Conservation (phyloP, 306 rosid species). For the Hippophae rhamnoides region DNA sequence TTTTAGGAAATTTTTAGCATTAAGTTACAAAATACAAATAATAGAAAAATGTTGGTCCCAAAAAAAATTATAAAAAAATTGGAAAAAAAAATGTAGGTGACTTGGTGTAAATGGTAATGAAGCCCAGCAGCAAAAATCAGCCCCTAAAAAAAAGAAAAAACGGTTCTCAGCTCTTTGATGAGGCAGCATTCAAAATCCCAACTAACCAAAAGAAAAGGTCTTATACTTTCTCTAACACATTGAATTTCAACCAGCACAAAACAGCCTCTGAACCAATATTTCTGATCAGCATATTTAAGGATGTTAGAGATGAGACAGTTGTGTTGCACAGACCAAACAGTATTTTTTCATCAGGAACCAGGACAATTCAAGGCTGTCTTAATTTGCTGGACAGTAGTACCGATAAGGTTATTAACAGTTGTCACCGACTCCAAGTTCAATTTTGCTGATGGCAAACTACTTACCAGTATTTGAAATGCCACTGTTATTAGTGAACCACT, state of each 20-base stretch:
- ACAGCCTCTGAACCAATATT: slow-evolving; percentile 21
- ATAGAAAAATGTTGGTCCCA: neutral
- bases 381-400: slow-evolving; percentile 77
- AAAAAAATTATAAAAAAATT: neutral
- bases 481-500: slow-evolving; percentile 68
- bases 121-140: slow-evolving; percentile 32
- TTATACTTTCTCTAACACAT: slow-evolving; percentile 28
- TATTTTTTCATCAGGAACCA: slow-evolving; percentile 31
- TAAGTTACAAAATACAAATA: neutral
- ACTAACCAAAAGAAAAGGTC: slow-evolving; percentile 34
- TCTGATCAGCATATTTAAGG: slow-evolving; percentile 47
- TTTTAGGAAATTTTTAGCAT: slow-evolving; percentile 12
- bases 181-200: slow-evolving; percentile 63
- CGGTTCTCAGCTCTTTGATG: slow-evolving; percentile 34
- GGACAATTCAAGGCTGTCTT: slow-evolving; percentile 82
- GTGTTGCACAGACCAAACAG: slow-evolving; percentile 2
- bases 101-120: slow-evolving; percentile 69
- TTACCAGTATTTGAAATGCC: slow-evolving; percentile 79
- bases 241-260: slow-evolving; percentile 34
- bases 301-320: slow-evolving; percentile 17
- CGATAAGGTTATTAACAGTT: slow-evolving; percentile 73
- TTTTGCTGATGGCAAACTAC: slow-evolving; percentile 72
- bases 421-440: slow-evolving; percentile 80
- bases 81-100: neutral
- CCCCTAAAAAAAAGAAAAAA: slow-evolving; percentile 42